Percentiles rank a stretch among this genome's conserved stretches.
Evolutionary conservation across 2,329 filamentous ascomycete genomes (phyloP).

Genomic region (Sclerotinia spermophila): DNA sequence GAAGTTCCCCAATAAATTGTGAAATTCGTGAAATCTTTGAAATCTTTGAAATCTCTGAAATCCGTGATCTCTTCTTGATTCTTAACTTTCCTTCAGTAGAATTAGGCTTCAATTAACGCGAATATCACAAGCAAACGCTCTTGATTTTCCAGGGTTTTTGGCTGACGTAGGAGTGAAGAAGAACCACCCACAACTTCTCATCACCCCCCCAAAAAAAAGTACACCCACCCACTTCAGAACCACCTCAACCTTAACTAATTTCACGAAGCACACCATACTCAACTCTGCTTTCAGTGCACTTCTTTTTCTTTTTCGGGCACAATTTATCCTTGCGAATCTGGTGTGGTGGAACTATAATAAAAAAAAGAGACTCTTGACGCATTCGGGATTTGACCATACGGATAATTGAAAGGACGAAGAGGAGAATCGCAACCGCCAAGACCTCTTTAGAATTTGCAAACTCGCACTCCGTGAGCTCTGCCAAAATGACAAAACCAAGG

Average conservation of each 20-base stretch:
- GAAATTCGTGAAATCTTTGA: background rate
- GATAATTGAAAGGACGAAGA: constrained; percentile 10
- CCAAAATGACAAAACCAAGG: constrained; percentile 45
- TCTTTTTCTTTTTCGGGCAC: too few species aligned
- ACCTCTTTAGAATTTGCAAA: constrained; percentile 20
- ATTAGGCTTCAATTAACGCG: background rate
- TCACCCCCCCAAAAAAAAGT: constrained; percentile 1
- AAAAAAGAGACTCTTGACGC: constrained; percentile 5
- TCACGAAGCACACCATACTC: background rate
- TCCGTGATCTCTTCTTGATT: background rate
- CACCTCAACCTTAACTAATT: constrained; percentile 4
- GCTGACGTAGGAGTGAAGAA: constrained; percentile 16
- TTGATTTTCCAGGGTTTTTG: constrained; percentile 12
- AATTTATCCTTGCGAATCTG: background rate
- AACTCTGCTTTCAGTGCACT: background rate
- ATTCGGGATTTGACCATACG: constrained; percentile 11
- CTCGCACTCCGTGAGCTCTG: constrained; percentile 9
- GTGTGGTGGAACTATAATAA: background rate
- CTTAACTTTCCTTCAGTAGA: background rate
- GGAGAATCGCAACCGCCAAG: constrained; percentile 3
- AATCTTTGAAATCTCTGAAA: too few species aligned
- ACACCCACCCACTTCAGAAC: background rate
- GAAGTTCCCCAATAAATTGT: background rate
- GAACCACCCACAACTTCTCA: constrained; percentile 14
- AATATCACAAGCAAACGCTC: constrained; percentile 17